phyloP scores from a whole-genome alignment of 345 rosid species.

The Dipteronia sinensis region DNA sequence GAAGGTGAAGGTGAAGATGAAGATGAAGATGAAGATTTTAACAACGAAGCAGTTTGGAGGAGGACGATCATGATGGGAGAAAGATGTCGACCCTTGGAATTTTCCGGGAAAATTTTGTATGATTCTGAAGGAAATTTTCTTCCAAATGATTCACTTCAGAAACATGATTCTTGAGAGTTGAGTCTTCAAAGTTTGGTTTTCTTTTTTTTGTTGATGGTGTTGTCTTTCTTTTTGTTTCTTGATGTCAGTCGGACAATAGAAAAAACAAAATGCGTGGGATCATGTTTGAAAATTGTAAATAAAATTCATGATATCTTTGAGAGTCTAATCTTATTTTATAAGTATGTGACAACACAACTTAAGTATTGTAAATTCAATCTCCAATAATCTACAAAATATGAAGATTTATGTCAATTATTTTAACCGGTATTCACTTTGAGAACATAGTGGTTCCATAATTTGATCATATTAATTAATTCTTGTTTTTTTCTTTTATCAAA shows the following conservation, averaged over 20 bases:
- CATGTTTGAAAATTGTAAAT: neutral
- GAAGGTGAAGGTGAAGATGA: constrained; percentile 27
- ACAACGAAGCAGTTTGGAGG: constrained; percentile 51
- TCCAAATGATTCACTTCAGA: neutral
- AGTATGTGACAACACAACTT: neutral
- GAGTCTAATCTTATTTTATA: neutral
- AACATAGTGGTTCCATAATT: too few species aligned
- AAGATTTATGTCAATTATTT: too few species aligned
- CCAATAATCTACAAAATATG: neutral
- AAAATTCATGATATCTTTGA: neutral
- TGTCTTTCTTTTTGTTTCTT: too few species aligned
- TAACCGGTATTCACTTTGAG: too few species aligned
- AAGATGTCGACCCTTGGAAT: constrained; percentile 50
- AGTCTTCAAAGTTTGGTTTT: too few species aligned
- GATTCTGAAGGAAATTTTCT: constrained; percentile 56
- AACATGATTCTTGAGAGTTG: too few species aligned
- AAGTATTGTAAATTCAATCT: too few species aligned
- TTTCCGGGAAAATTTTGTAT: constrained; percentile 56
- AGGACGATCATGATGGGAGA: constrained; percentile 57
- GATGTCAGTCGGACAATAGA: too few species aligned
- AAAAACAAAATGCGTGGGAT: neutral
- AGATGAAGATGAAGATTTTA: constrained; percentile 20
- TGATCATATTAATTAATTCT: too few species aligned
- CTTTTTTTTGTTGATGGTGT: neutral
- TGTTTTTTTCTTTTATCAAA: too few species aligned